Percentiles rank a stretch among this genome's conserved stretches.
phyloP scores from a whole-genome alignment of 1,284 basidiomycete genomes.

The Rhodotorula glutinis region DNA sequence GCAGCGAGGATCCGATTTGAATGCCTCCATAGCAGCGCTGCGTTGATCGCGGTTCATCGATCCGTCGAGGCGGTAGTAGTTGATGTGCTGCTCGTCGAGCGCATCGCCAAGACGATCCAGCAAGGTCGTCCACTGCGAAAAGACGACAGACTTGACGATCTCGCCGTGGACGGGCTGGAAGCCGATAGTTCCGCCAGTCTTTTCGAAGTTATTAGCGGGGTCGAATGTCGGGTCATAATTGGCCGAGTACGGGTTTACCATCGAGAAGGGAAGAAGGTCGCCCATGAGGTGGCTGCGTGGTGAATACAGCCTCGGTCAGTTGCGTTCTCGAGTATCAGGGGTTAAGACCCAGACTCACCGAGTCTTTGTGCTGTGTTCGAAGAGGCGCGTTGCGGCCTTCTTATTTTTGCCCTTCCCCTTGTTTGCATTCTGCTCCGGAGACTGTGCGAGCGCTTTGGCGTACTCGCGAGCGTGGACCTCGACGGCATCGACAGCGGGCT shows the following conservation, averaged over 20 bases:
- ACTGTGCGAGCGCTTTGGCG: constrained; percentile 25
- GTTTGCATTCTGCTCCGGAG: constrained; percentile 28
- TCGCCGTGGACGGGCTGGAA: constrained; percentile 57
- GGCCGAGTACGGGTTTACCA: constrained; percentile 43
- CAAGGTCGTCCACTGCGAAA: constrained; percentile 96
- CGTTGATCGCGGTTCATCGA: constrained; percentile 85
- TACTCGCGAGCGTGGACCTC: constrained; percentile 39
- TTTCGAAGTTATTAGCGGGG: background rate
- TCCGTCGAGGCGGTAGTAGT: constrained; percentile 85
- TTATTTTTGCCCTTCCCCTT: constrained; percentile 15
- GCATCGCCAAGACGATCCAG: constrained; percentile 85
- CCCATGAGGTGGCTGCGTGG: constrained; percentile 34
- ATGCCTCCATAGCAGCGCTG: constrained; percentile 66
- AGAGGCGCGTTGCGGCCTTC: constrained; percentile 26
- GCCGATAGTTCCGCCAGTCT: constrained; percentile 51
- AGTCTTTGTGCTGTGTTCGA: constrained; percentile 45
- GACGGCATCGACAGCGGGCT: constrained; percentile 42
- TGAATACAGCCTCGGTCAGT: background rate
- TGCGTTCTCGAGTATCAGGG: background rate
- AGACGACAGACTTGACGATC: constrained; percentile 81
- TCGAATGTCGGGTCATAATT: constrained; percentile 32
- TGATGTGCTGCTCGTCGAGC: constrained; percentile 68
- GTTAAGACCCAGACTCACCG: constrained; percentile 24
- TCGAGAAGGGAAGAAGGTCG: constrained; percentile 45
- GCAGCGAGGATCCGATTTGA: constrained; percentile 73